Evolutionary conservation across 257 asterid genomes (phyloP).

Genomic region (Nicotiana benthamiana): DNA sequence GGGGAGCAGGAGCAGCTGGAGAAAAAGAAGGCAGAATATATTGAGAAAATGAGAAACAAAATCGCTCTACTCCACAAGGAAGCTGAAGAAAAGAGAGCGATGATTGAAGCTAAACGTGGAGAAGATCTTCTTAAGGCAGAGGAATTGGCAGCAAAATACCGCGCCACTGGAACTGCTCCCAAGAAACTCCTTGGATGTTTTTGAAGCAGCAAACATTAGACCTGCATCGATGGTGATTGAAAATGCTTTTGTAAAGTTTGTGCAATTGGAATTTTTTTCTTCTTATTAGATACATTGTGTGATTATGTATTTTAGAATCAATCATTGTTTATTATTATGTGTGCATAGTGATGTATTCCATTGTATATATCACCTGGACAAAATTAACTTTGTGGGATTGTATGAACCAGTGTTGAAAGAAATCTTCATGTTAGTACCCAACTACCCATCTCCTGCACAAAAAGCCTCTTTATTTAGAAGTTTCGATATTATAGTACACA

Average conservation of each 20-base stretch:
- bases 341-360: conserved; percentile 36
- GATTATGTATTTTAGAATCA: conserved; percentile 29
- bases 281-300: conserved; percentile 27
- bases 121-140: conserved; percentile 92
- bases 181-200: conserved; percentile 73
- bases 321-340: conserved; percentile 26
- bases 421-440: background rate
- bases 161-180: conserved; percentile 87
- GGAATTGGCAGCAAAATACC: conserved; percentile 74
- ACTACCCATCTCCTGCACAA: background rate
- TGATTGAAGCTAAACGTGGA: conserved; percentile 64
- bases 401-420: background rate
- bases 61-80: conserved; percentile 59
- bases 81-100: conserved; percentile 80
- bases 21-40: conserved; percentile 64
- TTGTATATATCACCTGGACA: conserved; percentile 11
- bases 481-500: no score
- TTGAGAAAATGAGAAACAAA: conserved; percentile 75
- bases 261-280: conserved; percentile 14
- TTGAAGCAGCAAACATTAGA: conserved; percentile 30
- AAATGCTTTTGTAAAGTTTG: conserved; percentile 31
- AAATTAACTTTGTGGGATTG: background rate
- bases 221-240: conserved; percentile 12
- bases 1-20: conserved; percentile 59
- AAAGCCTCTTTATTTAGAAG: background rate